Conservation (phyloP, 2,329 filamentous ascomycete species). For the Stachybotrys chartarum region DNA sequence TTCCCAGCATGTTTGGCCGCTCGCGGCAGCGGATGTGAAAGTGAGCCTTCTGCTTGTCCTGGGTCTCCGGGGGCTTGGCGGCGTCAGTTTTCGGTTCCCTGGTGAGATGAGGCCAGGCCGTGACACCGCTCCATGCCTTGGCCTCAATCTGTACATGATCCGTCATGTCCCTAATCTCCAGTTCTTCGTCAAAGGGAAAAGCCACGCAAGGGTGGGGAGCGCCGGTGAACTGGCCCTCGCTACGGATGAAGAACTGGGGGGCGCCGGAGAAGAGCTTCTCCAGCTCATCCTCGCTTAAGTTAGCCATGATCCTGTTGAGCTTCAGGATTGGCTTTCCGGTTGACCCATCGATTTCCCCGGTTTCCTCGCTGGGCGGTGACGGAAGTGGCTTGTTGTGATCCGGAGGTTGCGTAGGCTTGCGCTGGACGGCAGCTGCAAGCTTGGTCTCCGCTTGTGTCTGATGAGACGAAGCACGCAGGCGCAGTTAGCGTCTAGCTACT, state of each 20-base stretch:
- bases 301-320: constrained; percentile 52
- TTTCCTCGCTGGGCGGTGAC: constrained; percentile 38
- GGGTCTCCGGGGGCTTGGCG: constrained; percentile 32
- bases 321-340: constrained; percentile 39
- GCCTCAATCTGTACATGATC: constrained; percentile 60
- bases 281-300: constrained; percentile 51
- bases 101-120: constrained; percentile 56
- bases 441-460: background rate
- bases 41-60: constrained; percentile 43
- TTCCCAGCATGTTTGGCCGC: constrained; percentile 64
- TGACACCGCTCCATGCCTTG: constrained; percentile 55
- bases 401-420: constrained; percentile 15
- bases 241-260: constrained; percentile 61
- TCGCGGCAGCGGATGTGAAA: constrained; percentile 54
- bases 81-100: constrained; percentile 39
- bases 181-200: constrained; percentile 59
- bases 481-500: background rate
- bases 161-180: constrained; percentile 54
- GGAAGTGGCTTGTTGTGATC: constrained; percentile 52
- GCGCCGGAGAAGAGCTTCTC: constrained; percentile 70
- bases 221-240: constrained; percentile 50
- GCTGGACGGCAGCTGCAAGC: background rate
- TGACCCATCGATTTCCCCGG: constrained; percentile 20
- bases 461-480: background rate
- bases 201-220: constrained; percentile 56